These are phyloP conservation scores for Cladosporium sp. DNA, from an alignment of 2,329 filamentous ascomycete species.

Conservation along the genomic window DNA sequence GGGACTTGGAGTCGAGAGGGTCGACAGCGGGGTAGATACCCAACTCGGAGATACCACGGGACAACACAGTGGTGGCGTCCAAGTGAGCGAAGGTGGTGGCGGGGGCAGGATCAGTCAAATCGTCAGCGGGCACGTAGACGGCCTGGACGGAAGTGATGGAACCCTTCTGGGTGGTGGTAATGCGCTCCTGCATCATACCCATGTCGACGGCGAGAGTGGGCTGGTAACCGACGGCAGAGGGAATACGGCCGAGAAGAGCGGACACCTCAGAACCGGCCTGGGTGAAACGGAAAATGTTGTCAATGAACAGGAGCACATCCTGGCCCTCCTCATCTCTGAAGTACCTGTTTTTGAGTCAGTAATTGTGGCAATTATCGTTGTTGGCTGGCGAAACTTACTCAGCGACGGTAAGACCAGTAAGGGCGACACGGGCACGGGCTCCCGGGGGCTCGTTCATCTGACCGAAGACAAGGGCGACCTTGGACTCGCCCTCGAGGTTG, in stretches of 20 bases:
- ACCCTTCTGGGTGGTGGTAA: slow-evolving; percentile 98
- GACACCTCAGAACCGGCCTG: slow-evolving; percentile 99
- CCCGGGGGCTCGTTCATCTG: slow-evolving; percentile 99
- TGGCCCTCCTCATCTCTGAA: slow-evolving; percentile 66
- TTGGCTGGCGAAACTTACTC: slow-evolving; percentile 3
- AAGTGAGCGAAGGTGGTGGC: slow-evolving; percentile 99
- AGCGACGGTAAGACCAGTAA: slow-evolving; percentile 65
- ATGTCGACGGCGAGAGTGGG: slow-evolving; percentile 98
- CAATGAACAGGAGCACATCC: slow-evolving; percentile 92
- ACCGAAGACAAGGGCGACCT: slow-evolving; percentile 98
- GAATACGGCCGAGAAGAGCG: slow-evolving; percentile 98
- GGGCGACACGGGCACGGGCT: slow-evolving; percentile 98
- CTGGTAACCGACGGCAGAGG: slow-evolving; percentile 99
- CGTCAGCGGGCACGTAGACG: slow-evolving; percentile 99
- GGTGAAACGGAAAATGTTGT: slow-evolving; percentile 99
- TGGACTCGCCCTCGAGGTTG: slow-evolving; percentile 97
- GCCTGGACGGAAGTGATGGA: slow-evolving; percentile 99
- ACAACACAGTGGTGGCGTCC: slow-evolving; percentile 99
- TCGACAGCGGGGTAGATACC: slow-evolving; percentile 99
- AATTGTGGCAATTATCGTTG: not conserved
- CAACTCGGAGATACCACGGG: slow-evolving; percentile 99
- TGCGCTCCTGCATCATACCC: slow-evolving; percentile 99
- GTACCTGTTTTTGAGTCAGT: slow-evolving; percentile 56
- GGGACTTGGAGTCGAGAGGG: slow-evolving; percentile 98
- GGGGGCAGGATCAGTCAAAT: slow-evolving; percentile 99